Percentiles rank a stretch among this genome's conserved stretches.
These are phyloP conservation scores for Pyricularia grisea DNA, from an alignment of 2,329 filamentous ascomycete species.

Conservation along the genomic window DNA sequence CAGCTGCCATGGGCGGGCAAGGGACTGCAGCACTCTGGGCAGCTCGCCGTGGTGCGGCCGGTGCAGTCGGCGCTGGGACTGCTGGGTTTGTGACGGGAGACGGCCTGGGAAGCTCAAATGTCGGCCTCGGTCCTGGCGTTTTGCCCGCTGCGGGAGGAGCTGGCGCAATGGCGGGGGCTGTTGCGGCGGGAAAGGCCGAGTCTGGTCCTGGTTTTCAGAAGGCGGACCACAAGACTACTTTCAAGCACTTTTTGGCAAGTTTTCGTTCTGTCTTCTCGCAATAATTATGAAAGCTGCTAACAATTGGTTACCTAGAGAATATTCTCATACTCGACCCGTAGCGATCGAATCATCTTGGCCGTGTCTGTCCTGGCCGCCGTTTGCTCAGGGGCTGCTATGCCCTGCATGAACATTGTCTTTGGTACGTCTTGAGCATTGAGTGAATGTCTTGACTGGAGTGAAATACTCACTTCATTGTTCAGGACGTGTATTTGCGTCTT, in stretches of 20 bases:
- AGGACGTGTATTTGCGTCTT: slow-evolving; percentile 21
- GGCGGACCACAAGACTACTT: slow-evolving; percentile 3
- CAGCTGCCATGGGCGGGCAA: not conserved
- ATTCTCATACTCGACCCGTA: slow-evolving; percentile 43
- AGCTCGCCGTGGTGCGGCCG: not conserved
- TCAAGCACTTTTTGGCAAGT: slow-evolving; percentile 5
- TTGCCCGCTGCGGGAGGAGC: not conserved
- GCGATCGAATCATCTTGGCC: slow-evolving; percentile 38
- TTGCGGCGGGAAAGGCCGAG: not conserved
- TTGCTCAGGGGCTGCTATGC: slow-evolving; percentile 44
- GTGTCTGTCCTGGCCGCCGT: slow-evolving; percentile 38
- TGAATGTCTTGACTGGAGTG: not conserved
- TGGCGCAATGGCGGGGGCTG: not conserved
- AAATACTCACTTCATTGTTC: slow-evolving; percentile 4
- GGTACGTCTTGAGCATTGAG: slow-evolving; percentile 33
- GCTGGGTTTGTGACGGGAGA: not conserved
- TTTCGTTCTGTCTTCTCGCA: not conserved
- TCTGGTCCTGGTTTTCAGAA: not conserved
- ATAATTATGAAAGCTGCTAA: not conserved
- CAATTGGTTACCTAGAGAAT: slow-evolving; percentile 20
- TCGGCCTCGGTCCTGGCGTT: not conserved
- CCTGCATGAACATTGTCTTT: slow-evolving; percentile 51
- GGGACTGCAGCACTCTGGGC: not conserved
- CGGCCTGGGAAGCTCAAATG: not conserved
- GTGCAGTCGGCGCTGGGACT: no score